phyloP scores from a whole-genome alignment of 164 flowering plant genomes.

The Dillenia suffruticosa region DNA sequence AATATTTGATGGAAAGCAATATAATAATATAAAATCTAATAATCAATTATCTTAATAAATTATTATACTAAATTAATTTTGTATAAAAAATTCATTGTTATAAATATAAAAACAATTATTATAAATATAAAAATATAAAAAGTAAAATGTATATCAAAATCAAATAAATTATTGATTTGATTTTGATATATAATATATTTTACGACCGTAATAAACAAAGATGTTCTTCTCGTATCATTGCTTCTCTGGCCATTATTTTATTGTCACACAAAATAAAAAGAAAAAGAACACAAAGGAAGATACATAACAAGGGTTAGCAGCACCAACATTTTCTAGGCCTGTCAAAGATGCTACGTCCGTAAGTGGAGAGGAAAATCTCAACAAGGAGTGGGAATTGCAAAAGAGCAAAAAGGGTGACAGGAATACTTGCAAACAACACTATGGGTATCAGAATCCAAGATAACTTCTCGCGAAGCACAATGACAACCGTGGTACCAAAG shows the following conservation, averaged over 20 bases:
- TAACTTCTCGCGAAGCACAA: background rate
- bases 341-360: conserved; percentile 1
- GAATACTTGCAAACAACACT: background rate
- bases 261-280: background rate
- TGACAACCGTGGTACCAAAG: background rate
- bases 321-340: background rate
- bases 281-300: too few species aligned
- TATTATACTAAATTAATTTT: too few species aligned
- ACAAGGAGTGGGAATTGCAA: background rate
- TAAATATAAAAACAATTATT: too few species aligned
- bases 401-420: background rate
- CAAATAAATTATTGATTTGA: too few species aligned
- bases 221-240: background rate
- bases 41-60: too few species aligned
- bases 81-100: too few species aligned
- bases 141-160: too few species aligned
- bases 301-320: background rate
- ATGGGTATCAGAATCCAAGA: background rate
- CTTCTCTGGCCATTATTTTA: background rate
- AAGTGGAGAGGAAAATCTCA: background rate
- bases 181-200: too few species aligned
- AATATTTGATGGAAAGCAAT: too few species aligned
- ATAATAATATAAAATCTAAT: too few species aligned
- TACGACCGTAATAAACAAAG: too few species aligned
- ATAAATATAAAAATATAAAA: too few species aligned